Evolutionary conservation across 805 yeast genomes (phyloP).

Genomic region (Cyberlindnera xishuangbannaensis): DNA sequence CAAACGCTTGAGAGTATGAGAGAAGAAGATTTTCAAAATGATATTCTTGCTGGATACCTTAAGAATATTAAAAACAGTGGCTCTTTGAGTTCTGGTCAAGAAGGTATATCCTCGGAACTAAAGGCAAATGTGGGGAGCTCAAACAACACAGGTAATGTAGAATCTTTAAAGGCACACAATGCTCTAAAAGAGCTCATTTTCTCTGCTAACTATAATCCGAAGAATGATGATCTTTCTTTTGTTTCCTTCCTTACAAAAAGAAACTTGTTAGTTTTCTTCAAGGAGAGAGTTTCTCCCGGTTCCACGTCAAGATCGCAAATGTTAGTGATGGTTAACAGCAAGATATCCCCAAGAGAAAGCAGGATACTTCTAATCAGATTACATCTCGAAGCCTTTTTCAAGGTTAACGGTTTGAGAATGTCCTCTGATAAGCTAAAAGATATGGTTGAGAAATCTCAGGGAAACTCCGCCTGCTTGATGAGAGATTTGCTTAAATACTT

Average conservation of each 20-base stretch:
- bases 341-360: constrained; percentile 32
- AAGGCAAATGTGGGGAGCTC: constrained; percentile 32
- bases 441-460: constrained; percentile 34
- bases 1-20: constrained; percentile 25
- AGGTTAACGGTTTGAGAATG: constrained; percentile 43
- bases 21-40: constrained; percentile 30
- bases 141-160: constrained; percentile 18
- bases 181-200: constrained; percentile 21
- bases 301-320: constrained; percentile 31
- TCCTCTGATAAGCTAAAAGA: constrained; percentile 32
- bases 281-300: constrained; percentile 28
- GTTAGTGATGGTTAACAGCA: constrained; percentile 38
- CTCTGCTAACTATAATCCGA: constrained; percentile 15
- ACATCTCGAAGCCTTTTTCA: constrained; percentile 39
- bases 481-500: constrained; percentile 40
- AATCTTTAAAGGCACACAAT: constrained; percentile 38
- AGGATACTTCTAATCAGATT: constrained; percentile 30
- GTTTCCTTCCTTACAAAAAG: constrained; percentile 23
- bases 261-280: constrained; percentile 33
- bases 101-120: constrained; percentile 30
- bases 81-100: constrained; percentile 27
- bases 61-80: constrained; percentile 13
- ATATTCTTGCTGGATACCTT: constrained; percentile 35
- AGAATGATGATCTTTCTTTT: constrained; percentile 21
- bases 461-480: constrained; percentile 31